Percentiles rank a stretch among this genome's conserved stretches.
These are phyloP conservation scores for Dunaliella sp. DNA, from an alignment of 139 green algal species.

Conservation along the genomic window DNA sequence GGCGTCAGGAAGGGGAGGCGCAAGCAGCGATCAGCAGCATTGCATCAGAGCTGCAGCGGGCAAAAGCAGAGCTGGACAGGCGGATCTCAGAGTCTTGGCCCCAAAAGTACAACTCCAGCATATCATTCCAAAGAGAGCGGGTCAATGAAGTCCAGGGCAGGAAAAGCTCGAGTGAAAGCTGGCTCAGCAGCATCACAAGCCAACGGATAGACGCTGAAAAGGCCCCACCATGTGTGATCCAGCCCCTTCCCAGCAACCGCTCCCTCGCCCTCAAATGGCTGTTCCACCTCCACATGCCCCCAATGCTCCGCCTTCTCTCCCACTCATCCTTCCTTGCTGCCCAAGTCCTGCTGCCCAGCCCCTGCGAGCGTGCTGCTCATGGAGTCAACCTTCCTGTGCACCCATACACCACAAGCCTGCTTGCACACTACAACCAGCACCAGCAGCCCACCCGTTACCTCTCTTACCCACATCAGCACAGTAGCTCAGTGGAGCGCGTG, in stretches of 20 bases:
- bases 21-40: too few species aligned
- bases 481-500: not conserved
- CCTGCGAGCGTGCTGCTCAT: not conserved
- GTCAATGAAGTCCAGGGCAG: too few species aligned
- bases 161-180: too few species aligned
- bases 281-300: not conserved
- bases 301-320: not conserved
- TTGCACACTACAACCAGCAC: slow-evolving; percentile 27
- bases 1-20: not conserved
- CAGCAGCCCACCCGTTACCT: slow-evolving; percentile 12
- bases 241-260: not conserved
- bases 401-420: not conserved
- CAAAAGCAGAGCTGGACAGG: too few species aligned
- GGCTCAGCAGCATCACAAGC: not conserved
- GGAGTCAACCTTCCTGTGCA: not conserved
- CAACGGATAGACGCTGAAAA: not conserved
- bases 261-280: not conserved
- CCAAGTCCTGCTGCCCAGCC: slow-evolving; percentile 43
- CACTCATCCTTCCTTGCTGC: slow-evolving; percentile 11
- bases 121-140: too few species aligned
- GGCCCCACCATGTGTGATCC: not conserved
- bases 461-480: not conserved
- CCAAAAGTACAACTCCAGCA: too few species aligned
- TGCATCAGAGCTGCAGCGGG: too few species aligned
- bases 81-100: too few species aligned